phyloP scores from a whole-genome alignment of 768 basidiomycete genomes.

The Phaeotremella fagi region DNA sequence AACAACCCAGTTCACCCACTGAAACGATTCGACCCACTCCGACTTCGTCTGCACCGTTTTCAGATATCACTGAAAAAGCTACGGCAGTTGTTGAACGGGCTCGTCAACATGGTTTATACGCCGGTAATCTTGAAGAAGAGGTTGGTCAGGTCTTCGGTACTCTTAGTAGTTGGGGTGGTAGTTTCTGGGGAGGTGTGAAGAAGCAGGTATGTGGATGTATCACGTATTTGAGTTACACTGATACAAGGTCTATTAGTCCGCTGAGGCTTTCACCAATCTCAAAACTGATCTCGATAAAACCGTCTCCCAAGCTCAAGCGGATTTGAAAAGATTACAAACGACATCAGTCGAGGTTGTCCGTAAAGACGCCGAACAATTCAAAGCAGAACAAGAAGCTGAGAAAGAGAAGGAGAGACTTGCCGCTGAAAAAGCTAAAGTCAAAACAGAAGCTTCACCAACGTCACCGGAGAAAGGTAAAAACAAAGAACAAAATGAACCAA shows the following conservation, averaged over 20 bases:
- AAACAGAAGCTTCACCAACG: conserved; percentile 3
- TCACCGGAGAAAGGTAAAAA: conserved; percentile 37
- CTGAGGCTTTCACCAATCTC: conserved; percentile 29
- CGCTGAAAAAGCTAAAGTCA: conserved; percentile 3
- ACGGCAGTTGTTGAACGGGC: not conserved
- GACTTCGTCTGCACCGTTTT: not conserved
- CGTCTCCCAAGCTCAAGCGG: conserved; percentile 43
- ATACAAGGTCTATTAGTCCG: conserved; percentile 25
- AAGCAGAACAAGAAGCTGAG: conserved; percentile 24
- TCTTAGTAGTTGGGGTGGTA: conserved; percentile 54
- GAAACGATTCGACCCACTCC: conserved; percentile 2
- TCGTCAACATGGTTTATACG: not conserved
- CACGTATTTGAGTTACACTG: not conserved
- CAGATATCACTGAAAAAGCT: not conserved
- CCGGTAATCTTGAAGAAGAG: conserved; percentile 64
- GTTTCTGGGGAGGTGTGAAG: conserved; percentile 86
- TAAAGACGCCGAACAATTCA: conserved; percentile 27
- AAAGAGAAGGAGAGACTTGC: not conserved
- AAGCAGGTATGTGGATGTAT: conserved; percentile 62
- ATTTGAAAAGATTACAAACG: conserved; percentile 38
- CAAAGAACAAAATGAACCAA: conserved; percentile 15
- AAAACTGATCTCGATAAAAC: conserved; percentile 45
- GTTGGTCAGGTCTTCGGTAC: conserved; percentile 85
- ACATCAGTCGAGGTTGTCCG: conserved; percentile 41
- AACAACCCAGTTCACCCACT: conserved; percentile 1